phyloP scores from a whole-genome alignment of 2,329 filamentous ascomycete species.

The Tolypocladium album region DNA sequence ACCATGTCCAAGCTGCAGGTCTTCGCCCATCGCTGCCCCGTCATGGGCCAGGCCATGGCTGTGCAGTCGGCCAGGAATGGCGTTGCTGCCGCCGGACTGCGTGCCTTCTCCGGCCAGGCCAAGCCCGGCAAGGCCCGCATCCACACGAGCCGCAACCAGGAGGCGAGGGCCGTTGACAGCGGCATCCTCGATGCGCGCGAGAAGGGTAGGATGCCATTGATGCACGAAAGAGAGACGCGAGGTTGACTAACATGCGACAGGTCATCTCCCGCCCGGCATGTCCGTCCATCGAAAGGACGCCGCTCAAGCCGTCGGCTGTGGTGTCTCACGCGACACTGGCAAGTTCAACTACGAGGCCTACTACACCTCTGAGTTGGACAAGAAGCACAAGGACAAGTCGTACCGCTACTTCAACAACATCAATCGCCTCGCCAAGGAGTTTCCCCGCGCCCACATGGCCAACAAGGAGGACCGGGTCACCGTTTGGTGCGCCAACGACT shows the following conservation, averaged over 20 bases:
- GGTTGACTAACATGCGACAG: not conserved
- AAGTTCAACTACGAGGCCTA: constrained; percentile 89
- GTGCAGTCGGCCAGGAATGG: constrained; percentile 60
- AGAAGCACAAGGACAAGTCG: constrained; percentile 99
- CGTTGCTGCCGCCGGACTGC: constrained; percentile 36
- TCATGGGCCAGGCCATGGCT: constrained; percentile 96
- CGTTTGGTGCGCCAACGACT: constrained; percentile 99
- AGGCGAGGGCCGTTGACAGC: constrained; percentile 66
- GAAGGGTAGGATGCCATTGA: constrained; percentile 31
- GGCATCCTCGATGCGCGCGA: constrained; percentile 36
- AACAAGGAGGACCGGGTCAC: constrained; percentile 77
- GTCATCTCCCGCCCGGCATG: constrained; percentile 11
- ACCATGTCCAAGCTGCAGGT: constrained; percentile 96
- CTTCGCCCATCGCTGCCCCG: constrained; percentile 85
- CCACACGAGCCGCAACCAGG: constrained; percentile 69
- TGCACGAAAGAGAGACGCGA: not conserved
- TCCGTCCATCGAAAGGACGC: constrained; percentile 5
- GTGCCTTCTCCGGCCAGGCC: constrained; percentile 38
- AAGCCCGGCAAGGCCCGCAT: constrained; percentile 58
- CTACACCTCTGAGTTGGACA: constrained; percentile 80
- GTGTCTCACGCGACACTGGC: constrained; percentile 20
- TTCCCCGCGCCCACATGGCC: constrained; percentile 87
- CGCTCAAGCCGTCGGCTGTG: constrained; percentile 6
- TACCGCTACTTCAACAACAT: constrained; percentile 99
- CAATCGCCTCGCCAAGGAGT: constrained; percentile 93